Evolutionary conservation across 2,329 filamentous ascomycete genomes (phyloP).

Genomic region (Penicillium sumatraense): DNA sequence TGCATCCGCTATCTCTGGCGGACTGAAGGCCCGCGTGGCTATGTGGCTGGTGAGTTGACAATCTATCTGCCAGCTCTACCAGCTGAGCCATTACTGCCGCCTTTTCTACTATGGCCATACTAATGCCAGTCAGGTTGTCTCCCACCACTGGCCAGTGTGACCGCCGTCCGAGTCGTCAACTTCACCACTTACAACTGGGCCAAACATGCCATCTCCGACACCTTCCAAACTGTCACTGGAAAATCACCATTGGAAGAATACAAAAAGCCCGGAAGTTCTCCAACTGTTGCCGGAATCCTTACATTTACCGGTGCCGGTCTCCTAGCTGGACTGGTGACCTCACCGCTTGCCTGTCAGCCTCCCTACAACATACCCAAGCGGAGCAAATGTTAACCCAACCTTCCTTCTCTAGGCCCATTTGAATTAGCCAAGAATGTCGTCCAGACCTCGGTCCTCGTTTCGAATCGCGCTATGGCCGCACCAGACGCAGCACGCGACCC

Average conservation of each 20-base stretch:
- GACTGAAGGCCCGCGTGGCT: constrained; percentile 52
- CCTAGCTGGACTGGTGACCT: constrained; percentile 46
- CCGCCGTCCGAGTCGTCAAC: constrained; percentile 49
- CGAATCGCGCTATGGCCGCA: constrained; percentile 44
- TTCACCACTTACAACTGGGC: constrained; percentile 52
- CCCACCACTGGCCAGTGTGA: constrained; percentile 51
- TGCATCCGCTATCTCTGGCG: constrained; percentile 52
- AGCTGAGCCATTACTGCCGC: background rate
- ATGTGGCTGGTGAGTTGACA: constrained; percentile 48
- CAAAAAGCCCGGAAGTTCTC: constrained; percentile 47
- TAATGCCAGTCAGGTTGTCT: constrained; percentile 41
- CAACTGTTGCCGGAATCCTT: constrained; percentile 45
- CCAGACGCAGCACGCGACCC: constrained; percentile 39
- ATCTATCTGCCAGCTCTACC: background rate
- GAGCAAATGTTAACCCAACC: background rate
- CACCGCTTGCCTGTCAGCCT: constrained; percentile 50
- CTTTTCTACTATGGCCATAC: background rate
- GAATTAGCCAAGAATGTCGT: constrained; percentile 55
- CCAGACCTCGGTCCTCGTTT: constrained; percentile 53
- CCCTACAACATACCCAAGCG: background rate
- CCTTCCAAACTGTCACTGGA: constrained; percentile 46
- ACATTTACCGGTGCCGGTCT: constrained; percentile 50
- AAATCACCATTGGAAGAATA: constrained; percentile 45
- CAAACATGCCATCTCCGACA: constrained; percentile 47
- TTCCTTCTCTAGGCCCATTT: constrained; percentile 41